Conservation (phyloP, 139 green algal species). For the Chlamydomonas incerta region DNA sequence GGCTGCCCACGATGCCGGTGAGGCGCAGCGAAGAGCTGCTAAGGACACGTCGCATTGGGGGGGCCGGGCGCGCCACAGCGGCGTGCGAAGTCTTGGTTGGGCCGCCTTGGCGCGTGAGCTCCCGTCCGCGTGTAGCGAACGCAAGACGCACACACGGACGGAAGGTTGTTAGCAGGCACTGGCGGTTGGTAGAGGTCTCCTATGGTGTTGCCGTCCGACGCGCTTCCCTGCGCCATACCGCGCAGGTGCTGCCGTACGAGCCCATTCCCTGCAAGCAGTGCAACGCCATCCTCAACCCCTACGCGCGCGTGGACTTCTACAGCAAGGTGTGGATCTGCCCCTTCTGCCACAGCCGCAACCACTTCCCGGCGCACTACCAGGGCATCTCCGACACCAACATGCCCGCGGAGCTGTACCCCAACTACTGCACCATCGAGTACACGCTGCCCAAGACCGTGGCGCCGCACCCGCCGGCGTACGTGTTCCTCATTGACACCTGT, state of each 20-base stretch:
- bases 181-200: too few relatives aligned
- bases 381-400: slow-evolving; percentile 87
- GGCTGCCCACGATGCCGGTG: slow-evolving; percentile 86
- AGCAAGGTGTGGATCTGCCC: slow-evolving; percentile 96
- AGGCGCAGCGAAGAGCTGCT: background rate
- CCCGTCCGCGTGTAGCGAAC: too few relatives aligned
- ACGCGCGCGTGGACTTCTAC: slow-evolving; percentile 91
- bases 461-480: slow-evolving; percentile 84
- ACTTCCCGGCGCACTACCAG: slow-evolving; percentile 97
- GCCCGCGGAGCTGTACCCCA: slow-evolving; percentile 96
- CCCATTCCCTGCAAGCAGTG: slow-evolving; percentile 96
- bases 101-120: too few relatives aligned
- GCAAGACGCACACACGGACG: too few relatives aligned
- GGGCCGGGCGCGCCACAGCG: too few relatives aligned
- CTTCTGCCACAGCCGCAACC: slow-evolving; percentile 95
- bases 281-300: slow-evolving; percentile 93
- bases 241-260: slow-evolving; percentile 94
- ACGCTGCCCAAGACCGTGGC: slow-evolving; percentile 69
- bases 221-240: slow-evolving; percentile 89
- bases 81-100: too few relatives aligned
- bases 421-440: slow-evolving; percentile 98
- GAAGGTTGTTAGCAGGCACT: too few relatives aligned
- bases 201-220: slow-evolving; percentile 94
- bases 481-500: slow-evolving; percentile 97
- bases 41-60: background rate